Base-by-base conservation (phyloP, 2,329 filamentous ascomycete species). In the Dactylonectria estremocensis region DNA sequence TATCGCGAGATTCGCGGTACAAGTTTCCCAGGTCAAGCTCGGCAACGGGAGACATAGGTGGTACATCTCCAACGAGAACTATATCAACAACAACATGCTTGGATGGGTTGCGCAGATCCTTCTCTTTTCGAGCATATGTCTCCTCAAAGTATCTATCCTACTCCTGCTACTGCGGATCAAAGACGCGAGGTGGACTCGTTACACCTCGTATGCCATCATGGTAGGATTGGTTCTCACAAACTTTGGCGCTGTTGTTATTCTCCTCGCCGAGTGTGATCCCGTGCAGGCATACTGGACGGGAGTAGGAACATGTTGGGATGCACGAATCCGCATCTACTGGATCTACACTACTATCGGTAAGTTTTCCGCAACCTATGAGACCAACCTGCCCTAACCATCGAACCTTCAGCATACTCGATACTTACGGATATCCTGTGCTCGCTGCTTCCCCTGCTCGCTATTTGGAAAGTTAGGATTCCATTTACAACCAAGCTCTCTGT, bases 121-220 rank as follows among this genome's bases (percentile, higher is more conserved):
- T 20, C 77, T 84, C 3, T 85, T 84, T 64, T 72, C 76, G 11
- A 78, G 77, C 46, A 78, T 83, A 37, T 81, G 79, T 45, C 61
- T 84, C 1, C 75, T 84, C 52, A 84, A 84, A 64, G 75, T 80
- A 31, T 84, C 81, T 3, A 83, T 84, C 56, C 77, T 82, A 69
- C 67, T 84, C 13, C 72, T 85, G 9, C 70, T 84, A 1, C 70
- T 84, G 4, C 79, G 82, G 14, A 83, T 84, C 72, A 83, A 83
- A 66, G 74, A 80, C 49, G 78, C 79, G 3, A 76, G 54, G 55
- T 53, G 57, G 45, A 69, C 83, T 13, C 77, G 71, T 57, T 77
- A 70, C 9, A 72, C 77, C 6, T 69, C 83, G 1, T 82, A 75
- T 67, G 64, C 33, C 2, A 68, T 79, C n/a, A 80, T 80, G 71